Base-by-base conservation (phyloP, 768 basidiomycete species). In the Coprinopsis sp. region DNA sequence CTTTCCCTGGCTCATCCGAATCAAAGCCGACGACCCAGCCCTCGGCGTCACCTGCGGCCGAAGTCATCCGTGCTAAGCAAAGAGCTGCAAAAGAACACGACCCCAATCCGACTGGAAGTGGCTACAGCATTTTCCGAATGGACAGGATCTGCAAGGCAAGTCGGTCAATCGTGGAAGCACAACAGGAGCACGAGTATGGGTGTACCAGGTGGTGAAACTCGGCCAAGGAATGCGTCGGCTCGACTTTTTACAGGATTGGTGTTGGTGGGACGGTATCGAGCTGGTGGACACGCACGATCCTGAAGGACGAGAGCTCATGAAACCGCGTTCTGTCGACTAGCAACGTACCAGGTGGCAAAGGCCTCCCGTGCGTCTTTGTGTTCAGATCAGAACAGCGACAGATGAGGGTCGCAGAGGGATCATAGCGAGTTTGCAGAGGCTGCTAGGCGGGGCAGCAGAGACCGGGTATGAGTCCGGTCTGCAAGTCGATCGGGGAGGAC, bases 1-100 rank as follows among this genome's bases (percentile, higher is more conserved):
- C 33, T 82, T 77, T 34, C 89, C 90, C 1, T 91, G 89, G 89
- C 86, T 84, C 59, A 86, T 67, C 84, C 6, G 79, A 79, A 46
- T 73, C 87, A 40, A 79, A 73, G 63, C 90, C 84, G 57, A 78
- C 82, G 13, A 64, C 67, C 0, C 73, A 12, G 73, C 75, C 3
- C 18, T 49, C 4, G 89, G 89, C 0, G 86, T 92, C 14, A 90
- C 87, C 2, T 73, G 87, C 51, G 76, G 74, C n/a, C 14, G 87
- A 92, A 58, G 73, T 91, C 81, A 57, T 89, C 81, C 59, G 60
- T 1, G 37, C 64, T 90, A 40, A 70, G 73, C 34, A 55, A 62
- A 1, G 71, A 72, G 53, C 58, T 90, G 64, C 67, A 76, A 47
- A 69, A 64, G 16, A 70, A 79, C 36, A 66, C 81, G 2, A 64